These are phyloP conservation scores for Brassica nigra DNA, from an alignment of 345 rosid genomes.

Conservation along the genomic window DNA sequence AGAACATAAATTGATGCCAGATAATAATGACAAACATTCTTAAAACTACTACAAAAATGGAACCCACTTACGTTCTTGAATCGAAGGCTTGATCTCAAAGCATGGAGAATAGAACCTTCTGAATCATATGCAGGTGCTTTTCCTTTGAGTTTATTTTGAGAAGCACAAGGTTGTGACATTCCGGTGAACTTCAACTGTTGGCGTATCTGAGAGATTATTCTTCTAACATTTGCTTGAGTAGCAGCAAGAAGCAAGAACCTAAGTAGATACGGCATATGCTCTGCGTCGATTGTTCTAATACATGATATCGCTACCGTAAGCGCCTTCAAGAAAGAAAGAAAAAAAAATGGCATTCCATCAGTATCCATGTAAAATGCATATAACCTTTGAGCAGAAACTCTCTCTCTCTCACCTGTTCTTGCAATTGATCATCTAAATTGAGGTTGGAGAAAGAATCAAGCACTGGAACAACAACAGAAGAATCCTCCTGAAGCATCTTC, in stretches of 20 bases:
- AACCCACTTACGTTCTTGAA: constrained; percentile 67
- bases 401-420: constrained; percentile 60
- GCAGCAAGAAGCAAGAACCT: constrained; percentile 82
- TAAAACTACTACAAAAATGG: constrained; percentile 1
- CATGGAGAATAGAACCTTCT: constrained; percentile 73
- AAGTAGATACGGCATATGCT: constrained; percentile 73
- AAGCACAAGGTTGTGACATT: constrained; percentile 44
- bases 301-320: constrained; percentile 72
- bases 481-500: constrained; percentile 79
- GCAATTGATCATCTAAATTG: constrained; percentile 63
- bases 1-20: constrained; percentile 12
- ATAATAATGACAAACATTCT: constrained; percentile 12
- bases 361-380: background rate
- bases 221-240: constrained; percentile 60
- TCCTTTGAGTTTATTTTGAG: constrained; percentile 64
- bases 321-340: constrained; percentile 48
- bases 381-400: constrained; percentile 18
- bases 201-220: constrained; percentile 70
- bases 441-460: constrained; percentile 79
- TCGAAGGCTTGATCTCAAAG: constrained; percentile 74
- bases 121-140: constrained; percentile 50
- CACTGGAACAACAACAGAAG: constrained; percentile 63
- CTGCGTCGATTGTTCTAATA: constrained; percentile 69
- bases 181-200: constrained; percentile 71
- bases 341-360: constrained; percentile 20